Conservation (phyloP, 352 stramenopile genomes). For the Halophytophthora batemanensis region DNA sequence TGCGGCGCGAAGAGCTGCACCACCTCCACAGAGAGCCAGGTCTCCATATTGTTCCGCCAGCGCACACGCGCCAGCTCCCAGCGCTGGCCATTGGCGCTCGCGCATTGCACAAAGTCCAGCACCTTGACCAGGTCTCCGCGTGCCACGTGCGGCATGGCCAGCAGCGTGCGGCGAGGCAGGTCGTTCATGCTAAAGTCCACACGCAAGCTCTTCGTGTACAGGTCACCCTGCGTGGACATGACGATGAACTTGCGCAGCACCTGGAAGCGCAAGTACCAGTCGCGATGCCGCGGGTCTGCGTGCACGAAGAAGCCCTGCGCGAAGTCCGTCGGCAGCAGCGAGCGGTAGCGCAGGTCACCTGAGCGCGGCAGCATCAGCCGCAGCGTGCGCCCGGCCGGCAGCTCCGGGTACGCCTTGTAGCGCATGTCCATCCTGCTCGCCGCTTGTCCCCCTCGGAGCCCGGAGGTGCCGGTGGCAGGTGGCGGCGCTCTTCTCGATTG, state of each 20-base stretch:
- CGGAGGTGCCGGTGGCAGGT: too few relatives aligned
- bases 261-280: slow-evolving; percentile 55
- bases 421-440: slow-evolving; percentile 43
- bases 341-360: slow-evolving; percentile 55
- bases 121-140: slow-evolving; percentile 60
- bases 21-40: slow-evolving; percentile 65
- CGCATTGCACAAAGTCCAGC: slow-evolving; percentile 71
- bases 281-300: slow-evolving; percentile 32
- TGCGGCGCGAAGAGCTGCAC: slow-evolving; percentile 36
- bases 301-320: slow-evolving; percentile 53
- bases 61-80: slow-evolving; percentile 74
- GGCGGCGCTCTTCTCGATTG: too few relatives aligned
- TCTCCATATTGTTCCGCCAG: slow-evolving; percentile 62
- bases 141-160: slow-evolving; percentile 51
- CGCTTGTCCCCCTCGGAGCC: too few relatives aligned
- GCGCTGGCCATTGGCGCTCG: slow-evolving; percentile 27
- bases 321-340: slow-evolving; percentile 46
- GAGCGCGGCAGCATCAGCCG: slow-evolving; percentile 50
- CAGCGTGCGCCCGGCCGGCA: slow-evolving; percentile 36
- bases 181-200: slow-evolving; percentile 34
- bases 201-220: slow-evolving; percentile 51
- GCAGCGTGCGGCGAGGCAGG: slow-evolving; percentile 39
- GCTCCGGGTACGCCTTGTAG: slow-evolving; percentile 56
- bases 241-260: slow-evolving; percentile 70
- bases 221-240: slow-evolving; percentile 62